Evolutionary conservation across 169 alveolate genomes (phyloP).

Genomic region (Perkinsus olseni): DNA sequence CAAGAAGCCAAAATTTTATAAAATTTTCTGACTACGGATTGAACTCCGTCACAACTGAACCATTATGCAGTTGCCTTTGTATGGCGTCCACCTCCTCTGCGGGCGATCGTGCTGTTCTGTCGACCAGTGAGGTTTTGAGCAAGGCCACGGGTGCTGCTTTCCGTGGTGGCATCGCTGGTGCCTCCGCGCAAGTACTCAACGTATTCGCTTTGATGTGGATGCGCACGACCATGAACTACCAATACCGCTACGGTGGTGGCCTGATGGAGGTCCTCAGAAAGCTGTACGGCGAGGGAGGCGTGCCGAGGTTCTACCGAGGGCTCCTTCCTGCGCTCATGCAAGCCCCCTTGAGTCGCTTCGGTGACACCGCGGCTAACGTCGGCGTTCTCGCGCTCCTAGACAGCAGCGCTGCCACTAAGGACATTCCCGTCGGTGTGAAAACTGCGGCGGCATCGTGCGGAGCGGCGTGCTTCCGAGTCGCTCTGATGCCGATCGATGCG

Average conservation of each 20-base stretch:
- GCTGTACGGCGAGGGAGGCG: conserved; percentile 34
- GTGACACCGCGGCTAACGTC: conserved; percentile 51
- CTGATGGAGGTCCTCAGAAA: background rate
- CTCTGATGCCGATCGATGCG: conserved; percentile 43
- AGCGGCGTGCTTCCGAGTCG: conserved; percentile 39
- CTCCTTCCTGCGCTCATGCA: conserved; percentile 42
- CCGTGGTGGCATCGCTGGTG: background rate
- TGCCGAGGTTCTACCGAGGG: conserved; percentile 48
- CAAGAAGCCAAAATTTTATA: too few species aligned
- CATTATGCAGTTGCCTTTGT: too few species aligned
- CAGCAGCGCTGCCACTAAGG: background rate
- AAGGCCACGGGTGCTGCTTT: background rate
- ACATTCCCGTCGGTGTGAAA: conserved; percentile 38
- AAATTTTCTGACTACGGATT: too few species aligned
- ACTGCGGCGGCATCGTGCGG: conserved; percentile 41
- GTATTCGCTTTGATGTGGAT: conserved; percentile 48
- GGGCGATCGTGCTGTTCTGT: too few species aligned
- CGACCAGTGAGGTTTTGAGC: background rate
- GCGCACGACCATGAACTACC: conserved; percentile 53
- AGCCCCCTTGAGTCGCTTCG: conserved; percentile 48
- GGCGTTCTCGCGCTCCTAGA: conserved; percentile 21
- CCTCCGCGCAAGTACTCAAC: background rate
- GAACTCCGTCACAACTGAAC: too few species aligned
- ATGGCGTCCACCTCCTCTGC: too few species aligned
- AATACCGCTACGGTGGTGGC: conserved; percentile 45